Percentiles rank a stretch among this genome's conserved stretches.
phyloP scores from a whole-genome alignment of 2,329 filamentous ascomycete species.

The Corinectria fuckeliana region DNA sequence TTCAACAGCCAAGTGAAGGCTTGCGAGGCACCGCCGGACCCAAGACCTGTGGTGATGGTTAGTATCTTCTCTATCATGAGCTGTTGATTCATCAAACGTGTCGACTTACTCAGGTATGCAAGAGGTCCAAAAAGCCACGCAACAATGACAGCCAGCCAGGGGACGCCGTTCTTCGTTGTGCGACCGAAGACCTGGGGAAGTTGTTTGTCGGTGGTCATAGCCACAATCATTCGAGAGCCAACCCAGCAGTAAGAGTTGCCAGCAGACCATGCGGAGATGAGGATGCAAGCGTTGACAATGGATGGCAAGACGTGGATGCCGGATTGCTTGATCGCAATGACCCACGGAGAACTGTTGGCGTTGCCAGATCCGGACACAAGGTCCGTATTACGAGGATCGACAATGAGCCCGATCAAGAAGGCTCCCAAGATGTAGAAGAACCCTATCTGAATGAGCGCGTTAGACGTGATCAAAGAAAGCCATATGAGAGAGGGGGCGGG shows the following conservation, averaged over 20 bases:
- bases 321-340: constrained; percentile 72
- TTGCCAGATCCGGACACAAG: constrained; percentile 52
- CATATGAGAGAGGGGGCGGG: too few species aligned
- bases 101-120: constrained; percentile 72
- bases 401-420: constrained; percentile 63
- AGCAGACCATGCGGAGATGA: constrained; percentile 70
- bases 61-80: fast-evolving
- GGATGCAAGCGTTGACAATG: constrained; percentile 71
- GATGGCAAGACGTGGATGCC: constrained; percentile 68
- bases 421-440: constrained; percentile 66
- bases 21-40: constrained; percentile 57
- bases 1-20: constrained; percentile 78
- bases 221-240: constrained; percentile 73
- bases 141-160: constrained; percentile 58
- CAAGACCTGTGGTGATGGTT: constrained; percentile 21
- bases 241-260: constrained; percentile 60
- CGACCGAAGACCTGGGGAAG: constrained; percentile 66
- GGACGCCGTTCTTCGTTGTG: constrained; percentile 68
- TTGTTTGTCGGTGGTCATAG: constrained; percentile 70
- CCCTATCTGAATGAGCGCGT: constrained; percentile 52
- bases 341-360: constrained; percentile 66
- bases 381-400: constrained; percentile 66
- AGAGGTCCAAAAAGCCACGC: constrained; percentile 68
- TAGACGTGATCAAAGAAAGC: too few species aligned
- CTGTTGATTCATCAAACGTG: background rate